A percentile compares a stretch with the other conserved stretches of the same genome.
phyloP scores from a whole-genome alignment of 495 filamentous ascomycete species.

The Friedmanniomyces simplex region DNA sequence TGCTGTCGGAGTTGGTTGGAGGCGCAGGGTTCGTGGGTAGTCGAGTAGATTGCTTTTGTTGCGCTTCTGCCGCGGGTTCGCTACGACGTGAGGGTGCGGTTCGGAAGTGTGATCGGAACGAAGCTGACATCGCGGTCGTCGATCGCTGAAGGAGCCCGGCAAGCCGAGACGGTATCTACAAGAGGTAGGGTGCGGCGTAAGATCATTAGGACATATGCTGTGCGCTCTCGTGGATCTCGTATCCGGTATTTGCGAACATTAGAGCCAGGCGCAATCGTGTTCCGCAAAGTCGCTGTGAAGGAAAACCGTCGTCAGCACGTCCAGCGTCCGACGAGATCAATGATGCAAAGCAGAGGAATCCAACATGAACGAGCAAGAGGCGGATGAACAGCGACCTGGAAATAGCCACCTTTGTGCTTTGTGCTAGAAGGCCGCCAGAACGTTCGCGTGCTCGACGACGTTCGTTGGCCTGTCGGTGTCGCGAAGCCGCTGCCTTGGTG shows the following conservation, averaged over 20 bases:
- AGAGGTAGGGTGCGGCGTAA: background rate
- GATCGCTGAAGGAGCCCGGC: background rate
- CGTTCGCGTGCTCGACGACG: conserved; percentile 4
- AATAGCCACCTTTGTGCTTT: conserved; percentile 10
- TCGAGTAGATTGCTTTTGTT: conserved; percentile 2
- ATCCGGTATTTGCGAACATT: background rate
- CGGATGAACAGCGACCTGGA: background rate
- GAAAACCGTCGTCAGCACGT: conserved; percentile 13
- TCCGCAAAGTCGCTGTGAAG: conserved; percentile 1
- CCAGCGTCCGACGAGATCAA: conserved; percentile 11
- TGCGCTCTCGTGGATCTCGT: conserved; percentile 9
- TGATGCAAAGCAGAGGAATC: background rate
- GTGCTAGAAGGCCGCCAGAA: conserved; percentile 3
- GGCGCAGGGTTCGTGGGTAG: background rate
- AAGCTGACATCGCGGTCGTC: conserved; percentile 8
- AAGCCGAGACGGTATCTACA: background rate
- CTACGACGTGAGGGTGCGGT: background rate
- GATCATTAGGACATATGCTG: conserved; percentile 12
- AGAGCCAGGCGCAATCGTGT: background rate
- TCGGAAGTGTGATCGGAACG: conserved; percentile 12
- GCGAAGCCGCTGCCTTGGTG: conserved; percentile 8
- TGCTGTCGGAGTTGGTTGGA: background rate
- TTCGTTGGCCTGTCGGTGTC: conserved; percentile 3
- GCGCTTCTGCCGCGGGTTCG: background rate
- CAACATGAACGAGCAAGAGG: background rate